phyloP scores from a whole-genome alignment of 371 early-diverging fungal genomes.

The Chytridium lagenaria region DNA sequence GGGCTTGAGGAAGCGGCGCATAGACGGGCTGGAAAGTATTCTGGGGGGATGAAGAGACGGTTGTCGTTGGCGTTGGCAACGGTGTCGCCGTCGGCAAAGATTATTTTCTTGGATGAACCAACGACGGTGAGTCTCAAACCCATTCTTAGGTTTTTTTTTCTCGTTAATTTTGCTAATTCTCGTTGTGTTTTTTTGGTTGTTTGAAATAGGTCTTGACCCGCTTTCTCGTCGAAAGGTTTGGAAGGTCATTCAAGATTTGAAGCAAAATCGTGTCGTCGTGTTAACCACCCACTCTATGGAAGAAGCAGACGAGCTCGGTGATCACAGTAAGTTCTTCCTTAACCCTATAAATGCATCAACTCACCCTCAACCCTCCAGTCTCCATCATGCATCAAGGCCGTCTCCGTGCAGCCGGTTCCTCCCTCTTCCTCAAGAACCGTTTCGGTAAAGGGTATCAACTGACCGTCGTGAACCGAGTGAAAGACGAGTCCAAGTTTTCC shows the following conservation, averaged over 20 bases:
- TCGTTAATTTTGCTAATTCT: not conserved
- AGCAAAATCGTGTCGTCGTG: constrained; percentile 39
- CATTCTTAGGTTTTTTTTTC: constrained; percentile 14
- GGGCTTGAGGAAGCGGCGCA: constrained; percentile 32
- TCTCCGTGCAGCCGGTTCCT: constrained; percentile 39
- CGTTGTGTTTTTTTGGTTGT: not conserved
- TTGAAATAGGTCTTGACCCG: constrained; percentile 37
- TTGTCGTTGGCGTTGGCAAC: constrained; percentile 43
- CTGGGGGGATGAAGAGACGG: constrained; percentile 43
- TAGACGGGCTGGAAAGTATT: constrained; percentile 28
- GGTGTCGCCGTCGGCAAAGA: constrained; percentile 30
- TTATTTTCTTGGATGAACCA: constrained; percentile 47
- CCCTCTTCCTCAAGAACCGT: constrained; percentile 40
- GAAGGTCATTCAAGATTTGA: constrained; percentile 45
- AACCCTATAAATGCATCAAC: constrained; percentile 50
- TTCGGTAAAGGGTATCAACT: constrained; percentile 48
- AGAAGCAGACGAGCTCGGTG: constrained; percentile 52
- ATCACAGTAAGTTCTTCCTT: constrained; percentile 24
- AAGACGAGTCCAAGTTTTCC: not conserved
- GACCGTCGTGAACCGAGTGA: constrained; percentile 25
- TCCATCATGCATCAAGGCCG: constrained; percentile 45
- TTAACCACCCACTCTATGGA: constrained; percentile 50
- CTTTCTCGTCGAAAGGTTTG: constrained; percentile 41
- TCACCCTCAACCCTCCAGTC: constrained; percentile 30
- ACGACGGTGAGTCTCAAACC: constrained; percentile 36